These are phyloP conservation scores for Phytophthora sojae DNA, from an alignment of 352 stramenopile species.

Conservation along the genomic window DNA sequence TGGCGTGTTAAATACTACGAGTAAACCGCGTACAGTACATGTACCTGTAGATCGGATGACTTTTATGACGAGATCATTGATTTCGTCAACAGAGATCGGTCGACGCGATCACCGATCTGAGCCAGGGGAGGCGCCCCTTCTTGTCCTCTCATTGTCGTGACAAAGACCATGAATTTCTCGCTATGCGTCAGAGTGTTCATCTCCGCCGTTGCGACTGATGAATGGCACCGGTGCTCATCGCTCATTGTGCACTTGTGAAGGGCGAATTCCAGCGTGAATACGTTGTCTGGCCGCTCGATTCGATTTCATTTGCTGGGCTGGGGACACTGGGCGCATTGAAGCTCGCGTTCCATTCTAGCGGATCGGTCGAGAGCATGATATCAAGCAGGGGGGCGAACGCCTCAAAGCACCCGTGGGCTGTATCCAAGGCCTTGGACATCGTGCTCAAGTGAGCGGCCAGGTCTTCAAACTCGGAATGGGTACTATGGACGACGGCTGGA, in stretches of 20 bases:
- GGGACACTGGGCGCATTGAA: constrained; percentile 7
- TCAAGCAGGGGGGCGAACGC: constrained; percentile 51
- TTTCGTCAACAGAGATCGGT: too few species aligned
- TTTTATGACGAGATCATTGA: too few species aligned
- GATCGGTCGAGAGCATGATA: constrained; percentile 41
- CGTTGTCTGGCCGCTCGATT: background rate
- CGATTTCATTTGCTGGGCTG: background rate
- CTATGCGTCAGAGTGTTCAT: background rate
- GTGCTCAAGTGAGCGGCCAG: constrained; percentile 7
- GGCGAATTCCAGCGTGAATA: background rate
- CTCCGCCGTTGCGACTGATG: background rate
- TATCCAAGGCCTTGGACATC: constrained; percentile 41
- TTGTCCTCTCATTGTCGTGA: too few species aligned
- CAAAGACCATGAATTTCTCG: background rate
- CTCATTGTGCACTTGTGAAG: background rate
- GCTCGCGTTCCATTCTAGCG: constrained; percentile 33
- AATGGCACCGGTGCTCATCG: background rate
- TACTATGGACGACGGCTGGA: background rate
- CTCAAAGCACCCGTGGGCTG: constrained; percentile 41
- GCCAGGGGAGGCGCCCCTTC: too few species aligned
- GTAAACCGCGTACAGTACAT: too few species aligned
- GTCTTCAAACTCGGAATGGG: background rate
- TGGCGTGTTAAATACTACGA: too few species aligned
- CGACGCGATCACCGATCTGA: too few species aligned
- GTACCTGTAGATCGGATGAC: too few species aligned